Base-by-base conservation (phyloP, 495 filamentous ascomycete genomes). In the Barbatosphaeria neglecta region DNA sequence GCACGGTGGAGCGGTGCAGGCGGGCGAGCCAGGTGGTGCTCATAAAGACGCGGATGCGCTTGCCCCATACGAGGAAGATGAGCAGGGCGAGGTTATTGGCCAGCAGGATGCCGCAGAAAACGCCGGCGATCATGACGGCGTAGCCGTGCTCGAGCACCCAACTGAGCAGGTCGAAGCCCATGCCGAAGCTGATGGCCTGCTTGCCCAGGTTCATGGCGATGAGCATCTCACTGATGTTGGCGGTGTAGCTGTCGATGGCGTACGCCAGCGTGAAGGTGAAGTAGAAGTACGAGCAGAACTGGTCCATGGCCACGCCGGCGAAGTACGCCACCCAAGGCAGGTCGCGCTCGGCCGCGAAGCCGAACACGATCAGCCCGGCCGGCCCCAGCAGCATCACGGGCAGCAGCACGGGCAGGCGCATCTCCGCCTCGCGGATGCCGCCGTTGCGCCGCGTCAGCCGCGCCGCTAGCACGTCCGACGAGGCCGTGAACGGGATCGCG, bases 121-220 rank as follows among this genome's bases (percentile, higher is more conserved):
- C 70, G 0, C 79, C 78, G 5, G 73, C 64, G 54, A 83, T 77
- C 17, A 81, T 70, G 10, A 70, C 67, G 2, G 65, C 75, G 55
- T 78, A 81, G 7, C 78, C 79, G 17, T 60, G 56, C 45, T 70
- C 51, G 56, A 74, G 43, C 10, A 81, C 74, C 79, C 78, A 83
- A 45, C 70, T 64, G 18, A 83, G 59, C 38, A 83, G 50, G 48
- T 76, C 72, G 17, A 75, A 54, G 4, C 78, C 76, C 65, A 81
- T 76, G 2, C 76, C 79, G 50, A 83, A 81, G 43, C 64, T 71
- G 40, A 83, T 77, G 4, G 74, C 70, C 57, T 81, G 76, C 48
- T 83, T 83, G n/a, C 79, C 79, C 20, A 83, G 52, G 49, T 81
- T 81, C 76, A 83, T 81, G 3, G 75, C 76, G 51, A 83, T 83